Evolutionary conservation across 2,329 filamentous ascomycete species (phyloP).

Genomic region (Metarhizium robertsii): DNA sequence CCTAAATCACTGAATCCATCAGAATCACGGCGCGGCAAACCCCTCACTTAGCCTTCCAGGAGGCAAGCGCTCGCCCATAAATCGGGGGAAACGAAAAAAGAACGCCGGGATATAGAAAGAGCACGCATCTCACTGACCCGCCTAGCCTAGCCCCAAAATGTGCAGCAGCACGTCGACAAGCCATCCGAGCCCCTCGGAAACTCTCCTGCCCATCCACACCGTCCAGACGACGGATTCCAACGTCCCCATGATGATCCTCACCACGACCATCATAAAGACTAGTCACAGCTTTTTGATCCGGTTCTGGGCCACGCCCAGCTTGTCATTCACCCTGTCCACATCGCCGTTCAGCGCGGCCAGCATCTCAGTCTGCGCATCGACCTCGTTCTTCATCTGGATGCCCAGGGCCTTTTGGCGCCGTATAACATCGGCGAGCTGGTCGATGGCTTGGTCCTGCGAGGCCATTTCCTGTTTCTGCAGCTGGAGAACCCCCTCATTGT

Average conservation of each 20-base stretch:
- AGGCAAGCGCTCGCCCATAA: not conserved
- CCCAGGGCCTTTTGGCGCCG: slow-evolving; percentile 70
- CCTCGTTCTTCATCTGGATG: slow-evolving; percentile 63
- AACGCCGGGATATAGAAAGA: not conserved
- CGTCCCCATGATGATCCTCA: slow-evolving; percentile 18
- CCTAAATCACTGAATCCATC: not conserved
- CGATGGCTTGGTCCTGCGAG: slow-evolving; percentile 66
- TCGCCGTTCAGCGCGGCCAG: slow-evolving; percentile 58
- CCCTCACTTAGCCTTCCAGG: not conserved
- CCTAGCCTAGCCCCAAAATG: slow-evolving; percentile 13
- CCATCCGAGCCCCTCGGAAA: slow-evolving; percentile 18
- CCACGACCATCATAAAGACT: slow-evolving; percentile 12
- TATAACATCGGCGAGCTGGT: slow-evolving; percentile 59
- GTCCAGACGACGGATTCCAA: slow-evolving; percentile 22
- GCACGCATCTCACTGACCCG: not conserved
- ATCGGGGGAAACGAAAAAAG: not conserved
- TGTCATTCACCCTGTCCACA: slow-evolving; percentile 54
- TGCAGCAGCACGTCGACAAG: slow-evolving; percentile 17
- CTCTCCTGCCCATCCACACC: slow-evolving; percentile 17
- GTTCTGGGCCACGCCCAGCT: slow-evolving; percentile 66
- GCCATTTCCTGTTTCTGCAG: slow-evolving; percentile 66
- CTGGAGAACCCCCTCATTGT: slow-evolving; percentile 65
- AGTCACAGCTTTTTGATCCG: slow-evolving; percentile 57
- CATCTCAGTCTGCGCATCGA: slow-evolving; percentile 62
- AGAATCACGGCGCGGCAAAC: not conserved